Evolutionary conservation across 164 flowering plant species (phyloP), one percentile per base, ranked within the genome.

Genomic region (Magnolia sinica): DNA sequence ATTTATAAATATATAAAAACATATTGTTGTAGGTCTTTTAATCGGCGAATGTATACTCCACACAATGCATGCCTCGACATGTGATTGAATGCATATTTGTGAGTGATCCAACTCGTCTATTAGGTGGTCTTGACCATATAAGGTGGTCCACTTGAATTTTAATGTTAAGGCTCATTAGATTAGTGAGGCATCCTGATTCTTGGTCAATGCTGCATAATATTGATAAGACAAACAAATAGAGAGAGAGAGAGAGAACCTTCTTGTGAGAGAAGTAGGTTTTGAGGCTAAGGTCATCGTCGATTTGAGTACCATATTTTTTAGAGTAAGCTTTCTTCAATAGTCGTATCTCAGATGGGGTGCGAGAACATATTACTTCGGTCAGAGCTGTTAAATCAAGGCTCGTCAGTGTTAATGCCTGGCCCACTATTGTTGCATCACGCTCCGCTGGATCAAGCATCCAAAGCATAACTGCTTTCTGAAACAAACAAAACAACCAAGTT

Each of bases 291-390:
- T 74, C 76, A 9, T 22, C n/a, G 55, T 64, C 59, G 13, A 87
- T 82, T 64, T 77, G 76, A 63, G 73, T 49, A 50, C 86, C 79
- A 79, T 50, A 88, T 67, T 19, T 72, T 5, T 82, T 4, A 70
- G 24, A 63, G 68, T 87, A 89, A 27, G 78, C 49, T 76, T 87
- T 88, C 71, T 82, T 85, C 8, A 85, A 70, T 20, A 76, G 80
- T 31, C 76, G 83, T 16, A 87, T 61, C 74, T 83, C 84, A n/a
- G 88, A 31, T 7, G 87, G 71, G 58, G 87, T 84, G 0, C 89
- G 83, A 49, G 89, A 81, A 67, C 89, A 85, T 68, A 87, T 83
- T 2, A 87, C 74, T 77, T 87, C 88, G 24, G 86, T 83, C 3
- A 80, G 85, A 70, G 84, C 83, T 70, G 71, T 55, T 8, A 71